These are phyloP conservation scores for Colletotrichum ledebouriae DNA, from an alignment of 2,329 filamentous ascomycete species.

Conservation along the genomic window DNA sequence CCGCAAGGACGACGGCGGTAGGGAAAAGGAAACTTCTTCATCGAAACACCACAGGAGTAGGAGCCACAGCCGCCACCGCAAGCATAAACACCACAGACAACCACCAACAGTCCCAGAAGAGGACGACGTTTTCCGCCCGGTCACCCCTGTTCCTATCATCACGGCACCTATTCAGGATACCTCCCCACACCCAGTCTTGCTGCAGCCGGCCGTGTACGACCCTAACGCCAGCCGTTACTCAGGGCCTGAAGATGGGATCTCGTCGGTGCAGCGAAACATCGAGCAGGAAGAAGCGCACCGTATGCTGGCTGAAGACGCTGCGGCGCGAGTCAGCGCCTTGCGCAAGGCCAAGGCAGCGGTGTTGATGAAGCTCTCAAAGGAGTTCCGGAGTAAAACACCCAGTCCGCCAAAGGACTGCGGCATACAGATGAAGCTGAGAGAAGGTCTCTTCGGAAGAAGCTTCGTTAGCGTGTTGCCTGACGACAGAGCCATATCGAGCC, in stretches of 20 bases:
- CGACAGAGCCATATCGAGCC: conserved; percentile 64
- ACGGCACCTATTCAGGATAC: conserved; percentile 63
- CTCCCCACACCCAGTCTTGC: conserved; percentile 63
- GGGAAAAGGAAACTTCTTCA: conserved; percentile 44
- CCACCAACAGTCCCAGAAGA: conserved; percentile 40
- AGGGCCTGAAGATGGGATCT: conserved; percentile 61
- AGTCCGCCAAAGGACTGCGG: conserved; percentile 46
- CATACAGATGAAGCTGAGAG: conserved; percentile 55
- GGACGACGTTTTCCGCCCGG: conserved; percentile 45
- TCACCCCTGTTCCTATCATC: conserved; percentile 56
- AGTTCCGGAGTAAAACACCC: conserved; percentile 54
- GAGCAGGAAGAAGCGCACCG: conserved; percentile 69
- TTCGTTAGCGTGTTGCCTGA: conserved; percentile 56
- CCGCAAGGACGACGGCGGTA: conserved; percentile 49
- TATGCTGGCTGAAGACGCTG: conserved; percentile 69
- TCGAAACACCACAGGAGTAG: conserved; percentile 42
- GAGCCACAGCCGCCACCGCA: conserved; percentile 43
- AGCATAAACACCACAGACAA: conserved; percentile 46
- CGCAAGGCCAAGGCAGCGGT: conserved; percentile 72
- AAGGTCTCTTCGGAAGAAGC: conserved; percentile 58
- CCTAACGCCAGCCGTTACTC: conserved; percentile 49
- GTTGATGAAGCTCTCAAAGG: conserved; percentile 68
- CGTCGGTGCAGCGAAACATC: conserved; percentile 70
- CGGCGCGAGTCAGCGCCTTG: conserved; percentile 67
- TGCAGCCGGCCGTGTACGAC: conserved; percentile 71